phyloP scores from a whole-genome alignment of 2,329 filamentous ascomycete species.

The Blumeria hordei region DNA sequence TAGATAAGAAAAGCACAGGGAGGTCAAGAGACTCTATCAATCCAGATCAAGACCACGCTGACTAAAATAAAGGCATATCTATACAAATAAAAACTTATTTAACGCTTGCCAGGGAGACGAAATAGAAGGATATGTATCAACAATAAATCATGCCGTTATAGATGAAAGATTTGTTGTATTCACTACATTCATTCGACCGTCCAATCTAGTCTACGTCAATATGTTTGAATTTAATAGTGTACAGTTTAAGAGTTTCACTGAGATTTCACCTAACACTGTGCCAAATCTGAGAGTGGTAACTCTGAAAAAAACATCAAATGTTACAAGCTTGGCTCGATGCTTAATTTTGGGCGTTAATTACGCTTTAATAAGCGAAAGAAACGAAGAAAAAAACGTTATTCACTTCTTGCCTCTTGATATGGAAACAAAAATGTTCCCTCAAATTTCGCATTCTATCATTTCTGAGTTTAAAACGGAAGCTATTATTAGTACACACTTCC shows the following conservation, averaged over 20 bases:
- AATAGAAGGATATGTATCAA: constrained; percentile 3
- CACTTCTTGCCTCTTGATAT: constrained; percentile 6
- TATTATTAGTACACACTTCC: constrained; percentile 10
- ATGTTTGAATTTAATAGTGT: constrained; percentile 4
- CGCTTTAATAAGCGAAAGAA: constrained; percentile 7
- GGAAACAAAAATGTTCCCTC: constrained; percentile 2
- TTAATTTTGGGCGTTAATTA: constrained; percentile 3
- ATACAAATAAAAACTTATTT: constrained; percentile 4
- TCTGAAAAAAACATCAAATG: constrained; percentile 4
- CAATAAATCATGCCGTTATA: constrained; percentile 10
- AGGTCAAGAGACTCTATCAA: constrained; percentile 3
- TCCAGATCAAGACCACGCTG: background rate
- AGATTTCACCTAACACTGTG: background rate
- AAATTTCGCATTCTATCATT: constrained; percentile 2
- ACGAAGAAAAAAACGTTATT: constrained; percentile 4
- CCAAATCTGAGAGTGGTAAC: constrained; percentile 4
- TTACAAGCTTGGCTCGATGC: constrained; percentile 7
- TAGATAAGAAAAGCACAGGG: constrained; percentile 6
- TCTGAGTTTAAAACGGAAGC: constrained; percentile 5
- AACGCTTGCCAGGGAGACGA: background rate
- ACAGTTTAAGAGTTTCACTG: constrained; percentile 3
- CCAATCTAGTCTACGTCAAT: constrained; percentile 5
- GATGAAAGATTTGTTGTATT: constrained; percentile 8
- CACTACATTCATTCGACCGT: constrained; percentile 6
- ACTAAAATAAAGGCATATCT: background rate